phyloP scores from a whole-genome alignment of 768 basidiomycete genomes.

The Boletus reticulatus region DNA sequence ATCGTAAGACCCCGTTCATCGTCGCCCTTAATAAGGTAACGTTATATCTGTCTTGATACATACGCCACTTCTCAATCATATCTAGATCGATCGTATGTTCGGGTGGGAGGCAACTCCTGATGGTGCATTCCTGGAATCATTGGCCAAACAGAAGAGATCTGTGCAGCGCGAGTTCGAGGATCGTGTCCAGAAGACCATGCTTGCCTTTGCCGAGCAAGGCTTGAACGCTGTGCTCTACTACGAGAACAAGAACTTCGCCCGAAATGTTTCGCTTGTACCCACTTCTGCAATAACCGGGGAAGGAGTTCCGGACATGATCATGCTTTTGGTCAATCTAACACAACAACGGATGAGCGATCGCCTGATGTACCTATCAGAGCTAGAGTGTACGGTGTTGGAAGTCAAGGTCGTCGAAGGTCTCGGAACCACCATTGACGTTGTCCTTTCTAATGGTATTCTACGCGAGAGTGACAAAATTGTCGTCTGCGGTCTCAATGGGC shows the following conservation, averaged over 20 bases:
- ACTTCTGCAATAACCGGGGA: constrained; percentile 98
- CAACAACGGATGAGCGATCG: constrained; percentile 97
- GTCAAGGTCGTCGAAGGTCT: constrained; percentile 98
- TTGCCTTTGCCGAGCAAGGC: constrained; percentile 98
- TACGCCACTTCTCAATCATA: constrained; percentile 5
- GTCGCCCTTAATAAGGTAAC: constrained; percentile 94
- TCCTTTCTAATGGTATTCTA: constrained; percentile 91
- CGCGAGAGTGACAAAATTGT: constrained; percentile 93
- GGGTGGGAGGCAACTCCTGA: constrained; percentile 91
- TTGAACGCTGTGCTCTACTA: constrained; percentile 95
- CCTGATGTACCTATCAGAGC: constrained; percentile 95
- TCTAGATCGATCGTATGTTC: constrained; percentile 95
- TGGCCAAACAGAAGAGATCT: constrained; percentile 73
- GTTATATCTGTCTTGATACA: neutral
- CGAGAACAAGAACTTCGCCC: constrained; percentile 93
- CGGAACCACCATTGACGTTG: constrained; percentile 96
- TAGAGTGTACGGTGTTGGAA: constrained; percentile 97
- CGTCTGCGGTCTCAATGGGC: constrained; percentile 94
- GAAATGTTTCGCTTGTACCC: constrained; percentile 94
- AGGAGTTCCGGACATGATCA: constrained; percentile 99
- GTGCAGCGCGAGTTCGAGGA: constrained; percentile 93
- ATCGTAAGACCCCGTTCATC: constrained; percentile 97
- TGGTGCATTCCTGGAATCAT: constrained; percentile 88
- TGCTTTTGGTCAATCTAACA: constrained; percentile 95
- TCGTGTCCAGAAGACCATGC: constrained; percentile 75